Base-by-base conservation (phyloP, 345 rosid species). In the Ceriops decandra region DNA sequence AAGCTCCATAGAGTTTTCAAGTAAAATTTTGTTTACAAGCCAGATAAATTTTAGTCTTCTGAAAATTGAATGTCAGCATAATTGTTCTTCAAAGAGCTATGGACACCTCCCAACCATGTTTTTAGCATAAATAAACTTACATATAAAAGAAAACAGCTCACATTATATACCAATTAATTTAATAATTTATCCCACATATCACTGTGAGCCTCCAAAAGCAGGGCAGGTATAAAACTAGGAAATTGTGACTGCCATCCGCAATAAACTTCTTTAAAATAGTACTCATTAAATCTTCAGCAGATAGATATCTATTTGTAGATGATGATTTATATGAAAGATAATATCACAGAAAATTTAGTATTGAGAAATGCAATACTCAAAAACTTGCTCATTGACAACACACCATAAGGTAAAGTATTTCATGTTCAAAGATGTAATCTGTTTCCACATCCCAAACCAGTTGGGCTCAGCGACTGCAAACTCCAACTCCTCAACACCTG, bases 401-500 rank as follows among this genome's bases (percentile, higher is more conserved):
- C 76, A 72, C 89, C 90, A 89, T 53, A 88, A 17, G 76, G 86
- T 82, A 64, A 57, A 72, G 72, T 89, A 93, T 79, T 82, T 91
- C 62, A 38, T 76, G 82, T 88, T 89, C 83, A 88, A 72, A 35
- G 84, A 84, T 63, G 75, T 75, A 35, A 93, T 88, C 59, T 80
- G 73, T 63, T 87, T 84, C 79, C 85, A 85, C 79, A 76, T 87
- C 78, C 74, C 80, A n/a, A 82, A 77, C 98, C 98, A 93, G 67
- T 85, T 77, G 42, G 81, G 77, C 65, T 91, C 97, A 73, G 65
- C 64, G 67, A 84, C 83, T 2, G 81, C 80, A 78, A 91, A 79
- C 84, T 87, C 84, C 81, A 93, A 77, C 81, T 88, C 96, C 86
- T 91, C 96, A 72, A 84, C 66, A 54, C 81, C 98, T 93, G 82